A percentile compares a stretch with the other conserved stretches of the same genome.
Conservation (phyloP, 164 flowering plant species). For the Nelumbo lutea region DNA sequence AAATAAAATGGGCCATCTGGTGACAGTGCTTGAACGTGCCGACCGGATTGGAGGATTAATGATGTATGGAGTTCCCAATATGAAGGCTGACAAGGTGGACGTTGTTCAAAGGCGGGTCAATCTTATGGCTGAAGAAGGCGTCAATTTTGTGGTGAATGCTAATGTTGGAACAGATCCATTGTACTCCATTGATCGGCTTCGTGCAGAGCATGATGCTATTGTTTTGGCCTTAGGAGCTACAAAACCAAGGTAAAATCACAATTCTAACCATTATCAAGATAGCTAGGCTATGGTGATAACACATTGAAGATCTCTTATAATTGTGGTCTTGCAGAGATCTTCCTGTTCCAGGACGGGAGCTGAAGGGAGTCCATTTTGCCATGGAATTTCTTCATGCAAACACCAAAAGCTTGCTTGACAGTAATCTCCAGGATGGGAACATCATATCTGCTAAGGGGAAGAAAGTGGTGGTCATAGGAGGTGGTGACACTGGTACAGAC, state of each 20-base stretch:
- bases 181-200: constrained; percentile 68
- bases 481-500: constrained; percentile 99
- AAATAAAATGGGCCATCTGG: constrained; percentile 84
- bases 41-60: constrained; percentile 97
- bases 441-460: constrained; percentile 94
- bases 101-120: constrained; percentile 87
- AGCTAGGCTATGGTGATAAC: too few relatives aligned
- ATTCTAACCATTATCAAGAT: too few relatives aligned
- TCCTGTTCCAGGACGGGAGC: constrained; percentile 87
- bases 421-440: constrained; percentile 77
- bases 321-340: constrained; percentile 63
- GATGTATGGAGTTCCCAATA: constrained; percentile 99
- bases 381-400: constrained; percentile 98
- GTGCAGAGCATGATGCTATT: constrained; percentile 73
- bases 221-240: constrained; percentile 92
- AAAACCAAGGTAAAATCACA: constrained; percentile 67
- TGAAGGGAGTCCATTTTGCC: constrained; percentile 85
- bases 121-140: constrained; percentile 90
- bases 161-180: constrained; percentile 68
- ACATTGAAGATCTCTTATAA: neutral
- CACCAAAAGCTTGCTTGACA: constrained; percentile 96
- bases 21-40: constrained; percentile 92
- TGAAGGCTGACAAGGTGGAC: constrained; percentile 91
- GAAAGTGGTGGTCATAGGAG: constrained; percentile 97
- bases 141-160: constrained; percentile 90